Evolutionary conservation across 257 asterid species (phyloP).

Genomic region (Fraxinus anomala): DNA sequence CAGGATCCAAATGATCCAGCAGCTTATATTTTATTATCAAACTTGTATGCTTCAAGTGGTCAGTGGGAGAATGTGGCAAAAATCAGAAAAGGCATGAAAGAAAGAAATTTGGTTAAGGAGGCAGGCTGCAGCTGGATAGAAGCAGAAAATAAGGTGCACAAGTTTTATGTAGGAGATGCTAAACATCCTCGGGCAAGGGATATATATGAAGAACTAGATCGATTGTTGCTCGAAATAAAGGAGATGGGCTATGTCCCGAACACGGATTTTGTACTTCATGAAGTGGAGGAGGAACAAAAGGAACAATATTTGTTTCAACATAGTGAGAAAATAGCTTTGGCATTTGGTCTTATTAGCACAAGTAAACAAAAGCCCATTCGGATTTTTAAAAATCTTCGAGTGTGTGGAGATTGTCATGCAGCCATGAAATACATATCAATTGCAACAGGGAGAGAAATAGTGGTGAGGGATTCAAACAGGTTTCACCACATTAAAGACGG

Average conservation of each 20-base stretch:
- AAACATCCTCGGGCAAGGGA: constrained; percentile 69
- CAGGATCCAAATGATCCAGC: constrained; percentile 77
- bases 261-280: constrained; percentile 73
- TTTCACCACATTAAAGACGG: constrained; percentile 86
- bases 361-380: constrained; percentile 54
- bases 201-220: constrained; percentile 61
- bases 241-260: constrained; percentile 76
- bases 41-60: constrained; percentile 71
- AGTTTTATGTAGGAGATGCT: constrained; percentile 81
- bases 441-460: constrained; percentile 75
- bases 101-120: constrained; percentile 71
- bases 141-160: constrained; percentile 66
- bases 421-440: constrained; percentile 69
- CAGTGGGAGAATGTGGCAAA: constrained; percentile 65
- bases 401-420: constrained; percentile 87
- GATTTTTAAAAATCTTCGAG: constrained; percentile 82
- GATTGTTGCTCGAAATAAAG: constrained; percentile 45
- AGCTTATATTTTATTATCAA: constrained; percentile 71
- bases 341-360: constrained; percentile 78
- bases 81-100: constrained; percentile 71
- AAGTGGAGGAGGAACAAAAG: constrained; percentile 81
- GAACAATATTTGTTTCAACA: constrained; percentile 76
- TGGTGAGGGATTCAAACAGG: constrained; percentile 85
- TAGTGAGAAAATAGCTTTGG: constrained; percentile 88
- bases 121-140: constrained; percentile 98